phyloP scores from a whole-genome alignment of 352 stramenopile genomes.

The Globisporangium apiculatum region DNA sequence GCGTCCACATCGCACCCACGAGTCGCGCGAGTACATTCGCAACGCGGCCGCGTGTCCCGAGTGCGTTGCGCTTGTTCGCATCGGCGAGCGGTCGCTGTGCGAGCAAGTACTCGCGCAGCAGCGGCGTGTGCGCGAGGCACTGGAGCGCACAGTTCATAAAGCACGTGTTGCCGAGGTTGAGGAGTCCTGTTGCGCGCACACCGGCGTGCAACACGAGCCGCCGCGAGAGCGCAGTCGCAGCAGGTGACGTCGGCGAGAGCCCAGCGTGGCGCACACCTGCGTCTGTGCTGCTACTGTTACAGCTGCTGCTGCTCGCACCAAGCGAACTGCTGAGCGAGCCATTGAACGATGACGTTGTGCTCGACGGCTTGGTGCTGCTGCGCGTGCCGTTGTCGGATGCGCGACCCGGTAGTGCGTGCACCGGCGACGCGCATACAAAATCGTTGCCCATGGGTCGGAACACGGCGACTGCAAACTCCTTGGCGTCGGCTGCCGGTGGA shows the following conservation, averaged over 20 bases:
- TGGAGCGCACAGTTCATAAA: conserved; percentile 87
- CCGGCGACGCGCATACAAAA: conserved; percentile 23
- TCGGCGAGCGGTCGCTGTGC: conserved; percentile 86
- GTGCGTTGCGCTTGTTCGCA: conserved; percentile 92
- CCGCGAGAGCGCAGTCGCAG: conserved; percentile 5
- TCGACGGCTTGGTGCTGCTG: conserved; percentile 14
- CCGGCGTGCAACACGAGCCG: conserved; percentile 26
- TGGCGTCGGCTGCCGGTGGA: background rate
- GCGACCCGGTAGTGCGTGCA: background rate
- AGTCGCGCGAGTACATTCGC: conserved; percentile 87
- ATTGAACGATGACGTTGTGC: conserved; percentile 8
- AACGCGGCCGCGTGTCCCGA: conserved; percentile 89
- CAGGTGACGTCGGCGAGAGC: background rate
- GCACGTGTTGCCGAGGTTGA: conserved; percentile 87
- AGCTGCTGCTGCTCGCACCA: background rate
- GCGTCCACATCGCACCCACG: conserved; percentile 47
- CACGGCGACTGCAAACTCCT: conserved; percentile 28
- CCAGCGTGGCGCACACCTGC: background rate
- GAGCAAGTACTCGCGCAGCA: conserved; percentile 95
- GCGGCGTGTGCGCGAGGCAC: conserved; percentile 92
- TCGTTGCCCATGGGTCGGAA: conserved; percentile 62
- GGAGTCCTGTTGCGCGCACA: conserved; percentile 50
- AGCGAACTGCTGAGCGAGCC: conserved; percentile 5
- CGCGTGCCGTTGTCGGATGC: conserved; percentile 10
- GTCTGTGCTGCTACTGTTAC: background rate